These are phyloP conservation scores for Chaetomidium leptoderma DNA, from an alignment of 495 filamentous ascomycete species.

Conservation along the genomic window DNA sequence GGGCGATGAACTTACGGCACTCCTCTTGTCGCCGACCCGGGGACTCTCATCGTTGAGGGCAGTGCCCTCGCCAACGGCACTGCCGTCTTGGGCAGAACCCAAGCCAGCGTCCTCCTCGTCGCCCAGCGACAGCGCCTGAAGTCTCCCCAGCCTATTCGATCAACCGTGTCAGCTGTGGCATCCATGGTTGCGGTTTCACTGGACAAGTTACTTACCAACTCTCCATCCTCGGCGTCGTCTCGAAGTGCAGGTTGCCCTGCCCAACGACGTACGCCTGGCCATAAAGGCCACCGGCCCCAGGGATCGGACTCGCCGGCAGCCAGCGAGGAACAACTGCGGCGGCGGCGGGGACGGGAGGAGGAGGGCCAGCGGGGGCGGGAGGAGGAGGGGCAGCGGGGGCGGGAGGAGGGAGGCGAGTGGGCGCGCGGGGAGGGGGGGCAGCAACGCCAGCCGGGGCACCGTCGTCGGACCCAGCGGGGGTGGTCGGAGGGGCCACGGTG, in stretches of 20 bases:
- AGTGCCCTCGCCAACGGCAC: background rate
- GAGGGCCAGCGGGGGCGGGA: background rate
- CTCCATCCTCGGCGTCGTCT: conserved; percentile 5
- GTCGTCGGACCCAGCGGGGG: background rate
- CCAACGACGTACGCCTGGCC: background rate
- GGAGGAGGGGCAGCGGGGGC: background rate
- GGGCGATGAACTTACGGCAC: background rate
- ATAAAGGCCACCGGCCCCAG: background rate
- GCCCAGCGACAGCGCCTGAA: conserved; percentile 4
- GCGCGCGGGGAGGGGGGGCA: background rate
- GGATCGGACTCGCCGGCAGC: background rate
- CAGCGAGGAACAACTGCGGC: background rate
- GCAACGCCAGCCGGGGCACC: background rate
- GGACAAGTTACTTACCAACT: conserved; percentile 1
- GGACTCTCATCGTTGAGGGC: background rate
- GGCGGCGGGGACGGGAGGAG: too few species aligned
- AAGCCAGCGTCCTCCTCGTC: background rate
- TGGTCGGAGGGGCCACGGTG: background rate
- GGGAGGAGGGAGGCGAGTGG: background rate
- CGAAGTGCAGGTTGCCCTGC: background rate
- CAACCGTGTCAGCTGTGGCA: background rate
- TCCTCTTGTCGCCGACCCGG: conserved; percentile 4
- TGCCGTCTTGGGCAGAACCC: background rate
- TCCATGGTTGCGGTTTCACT: too few species aligned
- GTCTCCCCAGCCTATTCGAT: background rate